These are phyloP conservation scores for Colletotrichum sp. DNA, from an alignment of 2,329 filamentous ascomycete species.

Conservation along the genomic window DNA sequence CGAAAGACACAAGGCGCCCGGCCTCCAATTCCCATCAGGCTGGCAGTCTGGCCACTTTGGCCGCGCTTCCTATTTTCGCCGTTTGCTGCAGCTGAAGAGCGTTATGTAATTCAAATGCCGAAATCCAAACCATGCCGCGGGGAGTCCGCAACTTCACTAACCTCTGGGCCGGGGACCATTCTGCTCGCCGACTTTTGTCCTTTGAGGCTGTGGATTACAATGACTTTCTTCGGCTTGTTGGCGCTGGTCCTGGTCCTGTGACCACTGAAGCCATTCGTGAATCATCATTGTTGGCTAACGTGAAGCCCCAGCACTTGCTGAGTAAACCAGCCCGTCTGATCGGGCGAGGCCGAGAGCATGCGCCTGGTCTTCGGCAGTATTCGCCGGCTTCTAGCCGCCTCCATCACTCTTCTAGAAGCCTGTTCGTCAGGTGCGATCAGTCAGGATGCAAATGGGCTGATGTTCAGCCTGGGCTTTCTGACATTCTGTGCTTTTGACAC, in stretches of 20 bases:
- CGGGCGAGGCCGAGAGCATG: background rate
- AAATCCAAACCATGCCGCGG: background rate
- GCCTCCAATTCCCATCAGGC: background rate
- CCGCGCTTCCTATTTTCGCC: conserved; percentile 20
- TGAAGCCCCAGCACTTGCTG: background rate
- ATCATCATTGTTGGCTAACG: background rate
- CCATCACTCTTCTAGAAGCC: background rate
- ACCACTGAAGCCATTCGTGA: background rate
- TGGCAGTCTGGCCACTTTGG: conserved; percentile 7
- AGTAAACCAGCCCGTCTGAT: background rate
- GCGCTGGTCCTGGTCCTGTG: background rate
- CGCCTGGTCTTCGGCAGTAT: background rate
- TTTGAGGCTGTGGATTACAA: background rate
- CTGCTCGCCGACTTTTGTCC: conserved; percentile 3
- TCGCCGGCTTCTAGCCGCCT: background rate
- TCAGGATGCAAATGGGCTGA: conserved; percentile 11
- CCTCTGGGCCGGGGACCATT: background rate
- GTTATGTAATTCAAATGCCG: conserved; percentile 20
- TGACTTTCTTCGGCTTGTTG: background rate
- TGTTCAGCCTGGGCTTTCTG: background rate
- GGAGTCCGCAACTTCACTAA: background rate
- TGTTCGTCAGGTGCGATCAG: background rate
- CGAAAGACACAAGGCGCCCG: background rate
- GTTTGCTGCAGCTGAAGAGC: conserved; percentile 4
- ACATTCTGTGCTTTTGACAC: background rate